Evolutionary conservation across 441 rosid species (phyloP), one percentile per base, ranked within the genome.

Genomic region (Corymbia calophylla): DNA sequence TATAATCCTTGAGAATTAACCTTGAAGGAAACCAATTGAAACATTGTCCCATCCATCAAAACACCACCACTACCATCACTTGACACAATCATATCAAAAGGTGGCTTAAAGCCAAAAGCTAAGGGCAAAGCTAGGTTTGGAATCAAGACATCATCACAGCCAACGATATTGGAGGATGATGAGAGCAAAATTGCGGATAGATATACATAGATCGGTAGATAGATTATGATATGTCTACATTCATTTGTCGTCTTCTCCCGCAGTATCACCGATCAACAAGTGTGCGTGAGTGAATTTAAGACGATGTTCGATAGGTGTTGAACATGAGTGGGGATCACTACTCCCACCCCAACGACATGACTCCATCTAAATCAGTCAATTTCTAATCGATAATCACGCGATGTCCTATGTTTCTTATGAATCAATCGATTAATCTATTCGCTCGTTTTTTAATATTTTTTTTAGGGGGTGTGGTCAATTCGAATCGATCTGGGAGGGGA

Each of bases 91-190:
- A 77, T 47, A 44, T 77, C 84, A 6, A 77, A 77, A 77, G 84
- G 84, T 23, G 84, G 84, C 84, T 11, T 39, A 77, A 77, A 77
- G 84, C 84, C 84, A 44, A 77, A 77, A 23, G 51, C 51, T 23
- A 39, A 77, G 84, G 84, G 18, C 84, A 77, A 73, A 39, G 84
- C 84, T 23, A 51, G 84, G 25, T 44, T 77, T 39, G 44, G 84
- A 51, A n/a, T 13, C 84, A 1, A 39, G 84, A 12, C 84, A 77
- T 51, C 84, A 77, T 44, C 17, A 14, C 6, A 39, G 11, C 84
- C 84, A 23, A 25, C 84, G 23, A 77, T 23, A 47, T 77, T 77
- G 84, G 84, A 77, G 29, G 51, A 44, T 44, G 84, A 77, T 44
- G 51, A 44, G n/a, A 44, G 84, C 11, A 23, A 62, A 6, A 25